phyloP scores from a whole-genome alignment of 2,329 filamentous ascomycete species.

The Allantophomopsis cytisporea region DNA sequence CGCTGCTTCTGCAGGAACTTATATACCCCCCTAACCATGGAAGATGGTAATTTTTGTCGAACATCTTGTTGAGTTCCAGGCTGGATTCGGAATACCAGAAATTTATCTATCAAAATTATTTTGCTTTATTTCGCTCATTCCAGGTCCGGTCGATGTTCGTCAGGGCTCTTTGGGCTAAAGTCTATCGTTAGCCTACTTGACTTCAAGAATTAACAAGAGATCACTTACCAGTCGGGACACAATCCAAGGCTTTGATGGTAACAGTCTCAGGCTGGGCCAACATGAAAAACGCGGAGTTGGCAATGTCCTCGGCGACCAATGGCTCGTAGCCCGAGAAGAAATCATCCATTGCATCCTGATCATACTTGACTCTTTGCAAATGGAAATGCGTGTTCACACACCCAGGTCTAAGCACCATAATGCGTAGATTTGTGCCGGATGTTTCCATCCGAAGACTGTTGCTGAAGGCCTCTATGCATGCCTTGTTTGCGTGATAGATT shows the following conservation, averaged over 20 bases:
- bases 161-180: no score
- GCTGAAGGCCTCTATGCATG: constrained; percentile 31
- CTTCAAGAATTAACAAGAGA: no score
- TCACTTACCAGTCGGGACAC: constrained; percentile 23
- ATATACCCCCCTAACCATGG: no score
- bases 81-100: no score
- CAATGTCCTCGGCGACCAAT: constrained; percentile 27
- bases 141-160: no score
- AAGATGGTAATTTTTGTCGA: no score
- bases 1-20: no score
- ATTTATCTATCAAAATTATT: no score
- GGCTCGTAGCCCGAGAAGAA: constrained; percentile 32
- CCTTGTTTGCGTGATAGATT: constrained; percentile 32
- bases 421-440: constrained; percentile 28
- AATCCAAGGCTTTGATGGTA: constrained; percentile 30
- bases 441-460: constrained; percentile 33
- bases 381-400: constrained; percentile 35
- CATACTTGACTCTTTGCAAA: constrained; percentile 26
- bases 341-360: constrained; percentile 24
- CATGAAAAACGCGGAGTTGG: constrained; percentile 27
- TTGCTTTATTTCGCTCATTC: no score
- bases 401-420: constrained; percentile 29
- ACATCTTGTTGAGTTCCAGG: no score
- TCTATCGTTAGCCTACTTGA: no score
- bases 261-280: constrained; percentile 24